Conservation (phyloP, 208 protist species). For the Leishmania major region DNA sequence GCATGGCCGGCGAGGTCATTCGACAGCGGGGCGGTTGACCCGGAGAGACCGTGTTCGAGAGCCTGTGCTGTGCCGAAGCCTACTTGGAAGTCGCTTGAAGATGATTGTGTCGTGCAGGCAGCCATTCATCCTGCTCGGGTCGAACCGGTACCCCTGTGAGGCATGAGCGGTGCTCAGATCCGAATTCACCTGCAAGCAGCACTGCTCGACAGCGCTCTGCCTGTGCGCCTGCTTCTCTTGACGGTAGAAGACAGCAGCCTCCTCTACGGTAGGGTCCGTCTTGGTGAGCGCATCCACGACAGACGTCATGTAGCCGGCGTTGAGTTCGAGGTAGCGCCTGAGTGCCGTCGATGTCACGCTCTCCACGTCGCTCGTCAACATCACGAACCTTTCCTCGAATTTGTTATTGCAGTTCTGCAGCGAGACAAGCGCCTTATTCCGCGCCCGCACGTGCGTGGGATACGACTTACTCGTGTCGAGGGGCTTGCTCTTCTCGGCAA, state of each 20-base stretch:
- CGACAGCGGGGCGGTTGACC: too few species aligned
- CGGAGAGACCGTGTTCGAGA: neutral
- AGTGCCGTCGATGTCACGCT: slow-evolving; percentile 32
- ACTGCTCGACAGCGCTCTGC: slow-evolving; percentile 20
- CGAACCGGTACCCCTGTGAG: neutral
- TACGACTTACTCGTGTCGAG: slow-evolving; percentile 45
- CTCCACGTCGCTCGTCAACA: slow-evolving; percentile 38
- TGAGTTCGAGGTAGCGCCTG: slow-evolving; percentile 56
- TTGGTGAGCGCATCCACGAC: slow-evolving; percentile 47
- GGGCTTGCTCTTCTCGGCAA: slow-evolving; percentile 42
- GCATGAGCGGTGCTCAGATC: neutral
- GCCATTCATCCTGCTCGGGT: neutral
- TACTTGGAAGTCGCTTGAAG: too few species aligned
- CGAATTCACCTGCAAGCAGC: slow-evolving; percentile 5
- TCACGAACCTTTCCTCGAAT: slow-evolving; percentile 39
- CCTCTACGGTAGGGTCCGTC: slow-evolving; percentile 38
- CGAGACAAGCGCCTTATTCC: slow-evolving; percentile 22
- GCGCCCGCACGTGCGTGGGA: slow-evolving; percentile 6
- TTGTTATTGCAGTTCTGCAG: slow-evolving; percentile 22
- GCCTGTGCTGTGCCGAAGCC: too few species aligned
- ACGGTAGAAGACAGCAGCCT: slow-evolving; percentile 35
- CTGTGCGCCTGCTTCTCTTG: slow-evolving; percentile 11
- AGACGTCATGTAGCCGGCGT: slow-evolving; percentile 49
- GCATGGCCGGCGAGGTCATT: too few species aligned
- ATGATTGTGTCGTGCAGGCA: neutral